Percentiles rank a stretch among this genome's conserved stretches.
Evolutionary conservation across 176 grass and related monocot species (phyloP).

Genomic region (Dendrocalamus sinicus): DNA sequence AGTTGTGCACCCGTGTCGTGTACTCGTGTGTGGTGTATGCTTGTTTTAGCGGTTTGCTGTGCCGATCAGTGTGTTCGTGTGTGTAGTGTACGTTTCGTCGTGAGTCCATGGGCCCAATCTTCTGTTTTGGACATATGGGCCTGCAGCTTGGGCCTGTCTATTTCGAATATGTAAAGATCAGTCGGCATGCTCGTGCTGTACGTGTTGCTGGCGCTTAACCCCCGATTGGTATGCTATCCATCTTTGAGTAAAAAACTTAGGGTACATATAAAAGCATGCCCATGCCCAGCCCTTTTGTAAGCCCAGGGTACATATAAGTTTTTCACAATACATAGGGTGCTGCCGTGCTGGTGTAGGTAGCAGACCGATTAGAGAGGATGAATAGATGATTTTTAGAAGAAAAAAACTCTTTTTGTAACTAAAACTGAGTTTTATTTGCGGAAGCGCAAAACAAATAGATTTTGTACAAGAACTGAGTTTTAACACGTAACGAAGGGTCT

Average conservation of each 20-base stretch:
- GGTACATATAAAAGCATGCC: too few relatives aligned
- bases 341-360: too few relatives aligned
- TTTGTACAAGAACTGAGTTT: too few relatives aligned
- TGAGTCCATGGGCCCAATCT: not conserved
- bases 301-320: too few relatives aligned
- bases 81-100: not conserved
- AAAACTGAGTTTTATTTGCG: too few relatives aligned
- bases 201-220: slow-evolving; percentile 3
- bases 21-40: not conserved
- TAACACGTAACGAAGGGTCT: too few relatives aligned
- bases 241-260: not conserved
- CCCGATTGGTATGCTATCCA: not conserved
- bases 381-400: too few relatives aligned
- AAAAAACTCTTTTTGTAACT: too few relatives aligned
- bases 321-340: too few relatives aligned
- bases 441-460: too few relatives aligned
- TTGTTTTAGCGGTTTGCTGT: not conserved
- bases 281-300: too few relatives aligned
- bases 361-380: too few relatives aligned
- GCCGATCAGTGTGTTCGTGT: not conserved
- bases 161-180: slow-evolving; percentile 1
- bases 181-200: not conserved
- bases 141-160: not conserved
- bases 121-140: slow-evolving; percentile 7
- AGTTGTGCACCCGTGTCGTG: not conserved